These are phyloP conservation scores for Candida maltosa DNA, from an alignment of 805 yeast genomes.

Conservation along the genomic window DNA sequence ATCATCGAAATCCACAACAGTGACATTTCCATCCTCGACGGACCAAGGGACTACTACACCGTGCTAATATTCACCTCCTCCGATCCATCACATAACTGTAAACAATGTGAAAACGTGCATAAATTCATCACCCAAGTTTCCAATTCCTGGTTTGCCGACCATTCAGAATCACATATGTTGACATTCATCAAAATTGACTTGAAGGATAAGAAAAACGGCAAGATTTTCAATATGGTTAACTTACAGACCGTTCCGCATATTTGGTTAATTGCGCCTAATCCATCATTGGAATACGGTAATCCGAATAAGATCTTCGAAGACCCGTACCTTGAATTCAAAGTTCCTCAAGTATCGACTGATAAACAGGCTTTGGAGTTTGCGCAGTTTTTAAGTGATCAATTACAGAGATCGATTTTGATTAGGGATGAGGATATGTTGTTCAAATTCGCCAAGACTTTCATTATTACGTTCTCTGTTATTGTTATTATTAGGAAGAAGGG, in stretches of 20 bases:
- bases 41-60: conserved; percentile 50
- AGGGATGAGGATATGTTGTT: conserved; percentile 36
- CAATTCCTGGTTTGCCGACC: conserved; percentile 40
- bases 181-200: conserved; percentile 54
- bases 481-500: conserved; percentile 48
- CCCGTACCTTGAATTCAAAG: conserved; percentile 31
- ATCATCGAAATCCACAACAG: conserved; percentile 41
- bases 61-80: conserved; percentile 54
- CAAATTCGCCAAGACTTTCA: conserved; percentile 46
- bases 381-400: conserved; percentile 45
- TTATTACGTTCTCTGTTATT: conserved; percentile 41
- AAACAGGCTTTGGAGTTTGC: conserved; percentile 50
- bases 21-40: conserved; percentile 40
- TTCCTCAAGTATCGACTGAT: conserved; percentile 30
- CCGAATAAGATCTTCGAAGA: conserved; percentile 21
- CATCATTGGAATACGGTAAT: conserved; percentile 11
- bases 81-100: conserved; percentile 41
- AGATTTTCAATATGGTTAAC: conserved; percentile 37
- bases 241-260: conserved; percentile 59
- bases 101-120: conserved; percentile 43
- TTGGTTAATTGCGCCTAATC: conserved; percentile 61
- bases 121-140: conserved; percentile 41
- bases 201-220: conserved; percentile 32
- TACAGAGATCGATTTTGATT: conserved; percentile 42
- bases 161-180: conserved; percentile 37